Evolutionary conservation across 345 rosid genomes (phyloP).

Genomic region (Citrus glauca): DNA sequence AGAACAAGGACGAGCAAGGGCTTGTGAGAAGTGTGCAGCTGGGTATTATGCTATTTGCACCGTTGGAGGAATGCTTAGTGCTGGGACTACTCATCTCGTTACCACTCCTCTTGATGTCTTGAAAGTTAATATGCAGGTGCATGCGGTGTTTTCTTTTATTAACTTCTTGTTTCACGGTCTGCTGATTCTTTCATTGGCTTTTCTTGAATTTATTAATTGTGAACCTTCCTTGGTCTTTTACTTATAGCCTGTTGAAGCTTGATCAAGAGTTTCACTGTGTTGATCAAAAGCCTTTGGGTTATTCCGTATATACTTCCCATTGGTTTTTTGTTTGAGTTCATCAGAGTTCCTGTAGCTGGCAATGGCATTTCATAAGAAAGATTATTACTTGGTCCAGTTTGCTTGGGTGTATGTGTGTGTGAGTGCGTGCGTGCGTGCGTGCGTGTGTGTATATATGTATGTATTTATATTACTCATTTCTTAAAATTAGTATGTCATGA

Average conservation of each 20-base stretch:
- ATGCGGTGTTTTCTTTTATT: neutral
- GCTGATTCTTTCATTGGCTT: no score
- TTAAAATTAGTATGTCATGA: neutral
- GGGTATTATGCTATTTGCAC: constrained; percentile 52
- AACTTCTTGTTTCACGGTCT: neutral
- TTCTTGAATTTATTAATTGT: no score
- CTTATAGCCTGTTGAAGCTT: neutral
- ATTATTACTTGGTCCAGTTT: neutral
- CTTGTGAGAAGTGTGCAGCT: constrained; percentile 33
- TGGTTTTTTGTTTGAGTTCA: neutral
- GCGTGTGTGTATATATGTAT: no score
- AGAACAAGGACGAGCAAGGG: constrained; percentile 15
- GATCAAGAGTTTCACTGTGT: neutral
- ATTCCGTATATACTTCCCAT: neutral
- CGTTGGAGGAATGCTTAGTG: constrained; percentile 57
- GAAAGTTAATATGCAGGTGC: constrained; percentile 69
- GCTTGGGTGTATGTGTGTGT: neutral
- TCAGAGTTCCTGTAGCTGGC: neutral
- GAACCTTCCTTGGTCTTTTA: neutral
- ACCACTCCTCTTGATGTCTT: constrained; percentile 63
- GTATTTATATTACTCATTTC: neutral
- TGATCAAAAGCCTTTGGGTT: neutral
- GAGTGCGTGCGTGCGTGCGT: no score
- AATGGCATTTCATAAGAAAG: neutral
- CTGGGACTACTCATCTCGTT: constrained; percentile 56